Percentiles rank a stretch among this genome's conserved stretches.
Evolutionary conservation across 257 asterid species (phyloP).

Genomic region (Apocynum venetum): DNA sequence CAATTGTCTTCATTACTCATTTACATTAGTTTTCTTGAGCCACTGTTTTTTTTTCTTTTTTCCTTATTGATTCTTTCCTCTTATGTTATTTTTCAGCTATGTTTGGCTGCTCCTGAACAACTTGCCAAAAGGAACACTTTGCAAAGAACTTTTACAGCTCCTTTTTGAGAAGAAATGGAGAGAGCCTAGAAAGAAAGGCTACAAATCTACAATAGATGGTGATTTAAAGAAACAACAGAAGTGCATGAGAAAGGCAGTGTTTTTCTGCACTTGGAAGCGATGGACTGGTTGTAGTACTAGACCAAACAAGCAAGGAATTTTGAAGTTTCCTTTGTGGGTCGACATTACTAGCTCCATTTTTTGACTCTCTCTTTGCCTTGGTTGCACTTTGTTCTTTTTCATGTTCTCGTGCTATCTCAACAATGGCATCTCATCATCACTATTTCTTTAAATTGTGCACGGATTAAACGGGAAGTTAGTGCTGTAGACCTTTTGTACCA

Average conservation of each 20-base stretch:
- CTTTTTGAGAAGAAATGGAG: conserved; percentile 35
- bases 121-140: conserved; percentile 35
- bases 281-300: too few species aligned
- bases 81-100: conserved; percentile 32
- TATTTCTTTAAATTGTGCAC: too few species aligned
- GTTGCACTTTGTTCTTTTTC: not conserved
- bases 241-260: not conserved
- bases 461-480: too few species aligned
- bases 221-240: not conserved
- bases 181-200: not conserved
- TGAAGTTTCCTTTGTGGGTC: not conserved
- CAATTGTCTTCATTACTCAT: not conserved
- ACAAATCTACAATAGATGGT: not conserved
- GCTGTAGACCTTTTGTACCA: too few species aligned
- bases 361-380: not conserved
- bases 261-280: not conserved
- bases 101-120: conserved; percentile 37
- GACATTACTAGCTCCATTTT: not conserved
- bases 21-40: not conserved
- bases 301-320: not conserved
- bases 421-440: not conserved
- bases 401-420: not conserved
- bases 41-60: not conserved
- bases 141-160: conserved; percentile 52
- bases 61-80: not conserved